Conservation (phyloP, 306 rosid species). For the Prunus mira region DNA sequence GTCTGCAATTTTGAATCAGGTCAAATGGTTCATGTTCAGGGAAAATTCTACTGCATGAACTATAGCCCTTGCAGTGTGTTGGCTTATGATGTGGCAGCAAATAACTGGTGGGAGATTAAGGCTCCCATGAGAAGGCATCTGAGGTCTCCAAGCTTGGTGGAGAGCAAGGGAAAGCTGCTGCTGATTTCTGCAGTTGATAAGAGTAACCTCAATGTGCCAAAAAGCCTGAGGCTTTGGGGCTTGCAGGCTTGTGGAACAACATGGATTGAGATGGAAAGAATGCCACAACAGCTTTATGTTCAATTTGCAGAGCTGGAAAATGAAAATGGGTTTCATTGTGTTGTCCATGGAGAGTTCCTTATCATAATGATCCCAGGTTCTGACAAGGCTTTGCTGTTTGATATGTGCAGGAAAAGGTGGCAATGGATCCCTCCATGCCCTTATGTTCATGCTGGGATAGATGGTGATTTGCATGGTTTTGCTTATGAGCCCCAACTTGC, state of each 20-base stretch:
- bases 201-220: conserved; percentile 82
- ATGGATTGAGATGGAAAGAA: conserved; percentile 92
- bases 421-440: conserved; percentile 97
- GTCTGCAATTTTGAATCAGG: conserved; percentile 86
- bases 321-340: conserved; percentile 61
- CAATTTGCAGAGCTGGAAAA: conserved; percentile 63
- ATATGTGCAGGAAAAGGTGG: conserved; percentile 65
- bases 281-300: conserved; percentile 79
- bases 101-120: conserved; percentile 80
- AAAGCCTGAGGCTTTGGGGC: conserved; percentile 80
- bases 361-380: conserved; percentile 47
- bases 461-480: conserved; percentile 64
- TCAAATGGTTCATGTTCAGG: conserved; percentile 61
- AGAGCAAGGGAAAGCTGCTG: conserved; percentile 58
- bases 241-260: conserved; percentile 70
- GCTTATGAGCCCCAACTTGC: conserved; percentile 84
- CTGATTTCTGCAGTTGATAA: conserved; percentile 85
- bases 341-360: conserved; percentile 79
- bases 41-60: conserved; percentile 82
- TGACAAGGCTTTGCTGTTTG: conserved; percentile 64
- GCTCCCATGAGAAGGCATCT: conserved; percentile 90
- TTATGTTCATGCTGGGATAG: conserved; percentile 20
- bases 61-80: conserved; percentile 76
- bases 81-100: conserved; percentile 48
- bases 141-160: conserved; percentile 69